A percentile compares a stretch with the other conserved stretches of the same genome.
Conservation (phyloP, 148 eudicot species). For the Nyssa sinensis region DNA sequence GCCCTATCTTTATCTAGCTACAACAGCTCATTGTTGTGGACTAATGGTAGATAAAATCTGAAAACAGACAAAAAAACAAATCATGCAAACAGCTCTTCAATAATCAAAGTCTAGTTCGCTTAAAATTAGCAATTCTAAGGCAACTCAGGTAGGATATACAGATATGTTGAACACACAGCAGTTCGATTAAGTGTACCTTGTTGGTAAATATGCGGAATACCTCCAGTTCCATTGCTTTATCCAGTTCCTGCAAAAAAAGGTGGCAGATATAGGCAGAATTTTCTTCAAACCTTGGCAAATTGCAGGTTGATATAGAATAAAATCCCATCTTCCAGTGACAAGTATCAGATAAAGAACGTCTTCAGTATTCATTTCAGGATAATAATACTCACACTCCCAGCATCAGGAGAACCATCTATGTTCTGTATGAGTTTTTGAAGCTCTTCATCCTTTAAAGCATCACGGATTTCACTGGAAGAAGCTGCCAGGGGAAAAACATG, state of each 20-base stretch:
- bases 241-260: slow-evolving; percentile 52
- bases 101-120: neutral
- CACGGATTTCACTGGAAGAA: slow-evolving; percentile 64
- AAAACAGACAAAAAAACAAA: neutral
- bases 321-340: neutral
- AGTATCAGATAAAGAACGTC: neutral
- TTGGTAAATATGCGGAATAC: slow-evolving; percentile 56
- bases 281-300: neutral
- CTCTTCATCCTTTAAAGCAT: slow-evolving; percentile 59
- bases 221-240: slow-evolving; percentile 63
- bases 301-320: neutral
- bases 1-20: slow-evolving; percentile 3
- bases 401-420: slow-evolving; percentile 53
- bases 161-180: neutral
- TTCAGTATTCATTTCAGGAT: neutral
- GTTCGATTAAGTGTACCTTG: slow-evolving; percentile 51
- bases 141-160: neutral
- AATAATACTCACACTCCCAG: slow-evolving; percentile 47
- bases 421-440: slow-evolving; percentile 57
- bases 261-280: neutral
- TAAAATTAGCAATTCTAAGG: neutral
- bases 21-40: slow-evolving; percentile 15
- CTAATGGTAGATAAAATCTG: slow-evolving; percentile 40
- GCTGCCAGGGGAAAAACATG: slow-evolving; percentile 32
- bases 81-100: neutral